Conservation (phyloP, 306 rosid species). For the Vicia sativa region DNA sequence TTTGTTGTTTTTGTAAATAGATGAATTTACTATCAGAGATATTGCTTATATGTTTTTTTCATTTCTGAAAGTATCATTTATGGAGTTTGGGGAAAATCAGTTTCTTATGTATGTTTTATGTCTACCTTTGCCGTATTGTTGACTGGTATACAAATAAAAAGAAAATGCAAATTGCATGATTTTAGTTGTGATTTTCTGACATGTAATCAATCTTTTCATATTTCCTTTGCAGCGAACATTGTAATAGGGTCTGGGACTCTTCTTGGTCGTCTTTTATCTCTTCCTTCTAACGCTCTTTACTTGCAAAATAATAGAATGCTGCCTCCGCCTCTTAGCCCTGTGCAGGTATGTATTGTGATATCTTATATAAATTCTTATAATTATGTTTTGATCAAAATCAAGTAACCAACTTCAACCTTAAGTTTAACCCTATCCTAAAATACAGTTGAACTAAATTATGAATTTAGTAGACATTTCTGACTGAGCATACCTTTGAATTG, state of each 20-base stretch:
- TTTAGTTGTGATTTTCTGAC: conserved; percentile 35
- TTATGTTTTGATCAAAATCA: conserved; percentile 30
- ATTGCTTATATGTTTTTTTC: background rate
- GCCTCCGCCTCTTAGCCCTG: conserved; percentile 60
- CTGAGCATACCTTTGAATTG: conserved; percentile 5
- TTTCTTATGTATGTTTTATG: conserved; percentile 13
- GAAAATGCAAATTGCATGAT: conserved; percentile 20
- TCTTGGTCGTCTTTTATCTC: conserved; percentile 68
- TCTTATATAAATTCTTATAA: conserved; percentile 34
- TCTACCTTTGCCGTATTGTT: conserved; percentile 21
- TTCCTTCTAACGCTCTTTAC: conserved; percentile 46
- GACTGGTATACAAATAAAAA: conserved; percentile 19
- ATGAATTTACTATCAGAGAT: background rate
- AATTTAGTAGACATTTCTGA: background rate
- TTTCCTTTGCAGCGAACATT: conserved; percentile 67
- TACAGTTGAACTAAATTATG: background rate
- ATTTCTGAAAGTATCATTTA: background rate
- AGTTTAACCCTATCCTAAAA: conserved; percentile 9
- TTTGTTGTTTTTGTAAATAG: conserved; percentile 5
- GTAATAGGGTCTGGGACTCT: conserved; percentile 73
- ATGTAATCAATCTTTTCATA: conserved; percentile 29
- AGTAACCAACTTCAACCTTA: conserved; percentile 17
- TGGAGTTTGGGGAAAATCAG: background rate
- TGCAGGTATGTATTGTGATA: conserved; percentile 62
- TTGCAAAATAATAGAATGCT: conserved; percentile 48